Conservation (phyloP, 2,329 filamentous ascomycete genomes). For the Botrytis galanthina region DNA sequence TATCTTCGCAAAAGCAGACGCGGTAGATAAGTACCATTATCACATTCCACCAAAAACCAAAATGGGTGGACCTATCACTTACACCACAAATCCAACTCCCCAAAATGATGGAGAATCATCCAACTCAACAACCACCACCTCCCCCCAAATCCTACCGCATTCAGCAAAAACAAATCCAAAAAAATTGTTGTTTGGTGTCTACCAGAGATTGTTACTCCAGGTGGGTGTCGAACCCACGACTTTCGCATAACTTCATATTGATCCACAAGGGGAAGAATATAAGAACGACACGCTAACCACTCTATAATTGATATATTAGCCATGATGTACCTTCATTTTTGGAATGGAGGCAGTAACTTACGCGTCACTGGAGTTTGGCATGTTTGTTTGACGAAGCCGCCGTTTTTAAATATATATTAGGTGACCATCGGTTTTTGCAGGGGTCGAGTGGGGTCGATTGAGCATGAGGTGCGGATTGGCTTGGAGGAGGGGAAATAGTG, state of each 20-base stretch:
- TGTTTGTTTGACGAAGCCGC: constrained; percentile 12
- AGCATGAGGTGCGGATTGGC: not conserved
- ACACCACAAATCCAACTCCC: not conserved
- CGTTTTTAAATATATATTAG: not conserved
- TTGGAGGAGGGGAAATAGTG: not conserved
- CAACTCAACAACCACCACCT: not conserved
- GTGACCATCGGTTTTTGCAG: not conserved
- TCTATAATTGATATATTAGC: constrained; percentile 31
- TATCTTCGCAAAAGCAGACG: not conserved
- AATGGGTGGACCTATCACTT: not conserved
- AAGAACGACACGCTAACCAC: constrained; percentile 40
- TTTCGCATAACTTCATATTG: constrained; percentile 38
- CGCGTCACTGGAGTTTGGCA: constrained; percentile 33
- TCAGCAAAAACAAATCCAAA: not conserved
- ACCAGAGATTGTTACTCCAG: constrained; percentile 30
- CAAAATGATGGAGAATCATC: too few species aligned
- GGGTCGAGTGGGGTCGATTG: not conserved
- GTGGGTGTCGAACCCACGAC: constrained; percentile 37
- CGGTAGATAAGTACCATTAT: not conserved
- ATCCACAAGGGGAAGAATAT: constrained; percentile 34
- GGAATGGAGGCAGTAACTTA: constrained; percentile 28
- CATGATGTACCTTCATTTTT: constrained; percentile 24
- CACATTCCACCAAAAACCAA: not conserved
- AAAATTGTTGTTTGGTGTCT: constrained; percentile 3
- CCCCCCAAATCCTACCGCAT: too few species aligned